These are phyloP conservation scores for Acmispon strigosus DNA, from an alignment of 306 rosid genomes.

Conservation along the genomic window DNA sequence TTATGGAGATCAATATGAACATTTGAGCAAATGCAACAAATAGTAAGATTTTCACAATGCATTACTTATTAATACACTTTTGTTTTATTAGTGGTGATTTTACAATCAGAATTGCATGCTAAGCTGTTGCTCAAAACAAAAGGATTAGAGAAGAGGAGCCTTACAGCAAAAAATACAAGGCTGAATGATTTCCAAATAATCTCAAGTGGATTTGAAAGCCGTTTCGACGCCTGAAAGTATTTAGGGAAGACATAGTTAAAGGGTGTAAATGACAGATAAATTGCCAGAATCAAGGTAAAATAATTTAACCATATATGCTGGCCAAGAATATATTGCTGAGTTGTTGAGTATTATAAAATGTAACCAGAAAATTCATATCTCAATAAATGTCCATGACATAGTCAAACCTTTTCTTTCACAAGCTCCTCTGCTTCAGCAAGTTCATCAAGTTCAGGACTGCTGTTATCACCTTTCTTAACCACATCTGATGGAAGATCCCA, in stretches of 20 bases:
- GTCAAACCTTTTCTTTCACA: constrained; percentile 83
- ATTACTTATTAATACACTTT: neutral
- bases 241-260: neutral
- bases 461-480: constrained; percentile 42
- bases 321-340: neutral
- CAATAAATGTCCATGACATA: neutral
- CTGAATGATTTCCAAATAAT: constrained; percentile 90
- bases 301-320: constrained; percentile 7
- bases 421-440: constrained; percentile 87
- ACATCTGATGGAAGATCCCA: constrained; percentile 80
- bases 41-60: constrained; percentile 12
- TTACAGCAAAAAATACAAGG: constrained; percentile 95
- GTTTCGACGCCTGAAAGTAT: constrained; percentile 48
- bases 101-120: constrained; percentile 1
- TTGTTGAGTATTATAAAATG: neutral
- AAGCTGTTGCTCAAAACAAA: neutral
- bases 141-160: constrained; percentile 19
- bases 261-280: neutral
- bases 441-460: constrained; percentile 77
- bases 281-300: constrained; percentile 1
- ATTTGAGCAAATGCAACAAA: neutral
- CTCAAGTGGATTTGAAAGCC: constrained; percentile 80
- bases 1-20: neutral
- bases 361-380: neutral
- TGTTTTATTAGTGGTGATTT: constrained; percentile 2